A percentile compares a stretch with the other conserved stretches of the same genome.
Evolutionary conservation across 192 early-diverging fungal genomes (phyloP).

Genomic region (Backusella tarrabulga): DNA sequence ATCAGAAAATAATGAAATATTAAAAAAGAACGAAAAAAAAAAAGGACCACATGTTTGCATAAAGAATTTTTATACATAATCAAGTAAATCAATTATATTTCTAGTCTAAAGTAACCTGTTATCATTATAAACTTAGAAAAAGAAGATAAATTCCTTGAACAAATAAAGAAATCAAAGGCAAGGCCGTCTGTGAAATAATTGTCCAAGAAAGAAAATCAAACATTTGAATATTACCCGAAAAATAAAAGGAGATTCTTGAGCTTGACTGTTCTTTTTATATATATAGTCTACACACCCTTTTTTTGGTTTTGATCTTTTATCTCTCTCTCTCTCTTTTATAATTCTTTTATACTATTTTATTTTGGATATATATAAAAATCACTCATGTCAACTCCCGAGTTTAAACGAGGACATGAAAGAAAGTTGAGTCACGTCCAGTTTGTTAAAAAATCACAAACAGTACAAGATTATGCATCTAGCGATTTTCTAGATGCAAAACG

Average conservation of each 20-base stretch:
- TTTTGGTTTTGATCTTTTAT: not conserved
- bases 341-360: not conserved
- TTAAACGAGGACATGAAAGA: slow-evolving; percentile 9
- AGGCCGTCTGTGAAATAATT: not conserved
- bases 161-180: not conserved
- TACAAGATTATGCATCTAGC: not conserved
- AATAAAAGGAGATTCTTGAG: not conserved
- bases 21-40: not conserved
- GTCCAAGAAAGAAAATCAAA: not conserved
- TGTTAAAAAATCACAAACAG: not conserved
- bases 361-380: not conserved
- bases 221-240: not conserved
- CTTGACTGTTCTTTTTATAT: not conserved
- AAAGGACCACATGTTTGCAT: not conserved
- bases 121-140: not conserved
- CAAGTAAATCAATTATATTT: too few relatives aligned
- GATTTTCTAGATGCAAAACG: not conserved
- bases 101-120: too few relatives aligned
- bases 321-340: not conserved
- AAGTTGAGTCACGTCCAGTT: slow-evolving; percentile 1
- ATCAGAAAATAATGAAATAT: not conserved
- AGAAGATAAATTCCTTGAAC: not conserved
- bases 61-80: not conserved
- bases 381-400: not conserved
- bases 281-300: not conserved